A percentile compares a stretch with the other conserved stretches of the same genome.
These are phyloP conservation scores for Penicillium nucicola DNA, from an alignment of 495 filamentous ascomycete species.

Conservation along the genomic window DNA sequence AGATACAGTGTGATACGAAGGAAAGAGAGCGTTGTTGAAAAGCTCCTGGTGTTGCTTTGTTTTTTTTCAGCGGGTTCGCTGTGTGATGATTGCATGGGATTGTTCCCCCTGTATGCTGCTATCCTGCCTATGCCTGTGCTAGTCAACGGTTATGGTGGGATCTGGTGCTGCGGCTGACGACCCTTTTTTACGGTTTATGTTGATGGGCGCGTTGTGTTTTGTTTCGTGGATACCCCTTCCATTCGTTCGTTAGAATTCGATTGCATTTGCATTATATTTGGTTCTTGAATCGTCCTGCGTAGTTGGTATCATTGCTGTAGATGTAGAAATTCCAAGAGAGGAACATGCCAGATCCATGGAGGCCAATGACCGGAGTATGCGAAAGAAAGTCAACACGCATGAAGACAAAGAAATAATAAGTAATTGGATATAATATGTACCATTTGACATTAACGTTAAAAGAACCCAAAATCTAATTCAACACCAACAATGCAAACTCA, in stretches of 20 bases:
- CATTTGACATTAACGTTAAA: slow-evolving; percentile 3
- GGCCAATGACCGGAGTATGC: too few relatives aligned
- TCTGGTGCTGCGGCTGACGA: not conserved
- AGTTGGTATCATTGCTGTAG: too few relatives aligned
- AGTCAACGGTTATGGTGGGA: not conserved
- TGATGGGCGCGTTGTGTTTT: not conserved
- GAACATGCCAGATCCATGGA: too few relatives aligned
- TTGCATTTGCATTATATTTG: not conserved
- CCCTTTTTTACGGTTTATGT: not conserved
- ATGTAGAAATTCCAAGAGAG: too few relatives aligned
- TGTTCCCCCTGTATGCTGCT: too few relatives aligned
- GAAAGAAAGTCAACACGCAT: too few relatives aligned
- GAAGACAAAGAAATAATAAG: not conserved
- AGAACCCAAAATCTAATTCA: not conserved
- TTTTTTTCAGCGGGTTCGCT: too few relatives aligned
- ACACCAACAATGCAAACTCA: not conserved
- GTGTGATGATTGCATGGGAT: too few relatives aligned
- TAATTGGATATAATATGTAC: not conserved
- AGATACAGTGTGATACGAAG: not conserved
- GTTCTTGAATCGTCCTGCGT: not conserved
- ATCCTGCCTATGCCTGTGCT: not conserved
- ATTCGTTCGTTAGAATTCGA: not conserved
- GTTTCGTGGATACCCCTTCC: slow-evolving; percentile 1
- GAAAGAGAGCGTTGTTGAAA: too few relatives aligned
- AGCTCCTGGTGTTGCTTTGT: too few relatives aligned